Conservation (phyloP, 768 basidiomycete genomes). For the Lactifluus volemus region DNA sequence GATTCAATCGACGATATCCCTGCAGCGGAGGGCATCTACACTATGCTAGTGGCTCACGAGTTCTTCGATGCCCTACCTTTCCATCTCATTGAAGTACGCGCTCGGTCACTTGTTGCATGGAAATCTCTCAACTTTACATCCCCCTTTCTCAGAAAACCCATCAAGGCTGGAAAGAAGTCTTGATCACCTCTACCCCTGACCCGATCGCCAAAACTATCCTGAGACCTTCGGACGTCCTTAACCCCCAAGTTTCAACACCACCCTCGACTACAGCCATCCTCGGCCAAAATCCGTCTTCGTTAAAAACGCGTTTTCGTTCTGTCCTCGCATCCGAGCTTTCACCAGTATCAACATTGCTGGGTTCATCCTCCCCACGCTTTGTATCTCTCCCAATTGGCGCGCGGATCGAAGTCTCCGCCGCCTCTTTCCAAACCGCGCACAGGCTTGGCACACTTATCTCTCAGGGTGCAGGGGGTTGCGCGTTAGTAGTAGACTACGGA, state of each 20-base stretch:
- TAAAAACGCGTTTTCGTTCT: slow-evolving; percentile 39
- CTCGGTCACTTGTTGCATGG: not conserved
- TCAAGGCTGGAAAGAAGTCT: slow-evolving; percentile 79
- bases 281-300: slow-evolving; percentile 11
- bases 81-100: slow-evolving; percentile 71
- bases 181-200: slow-evolving; percentile 47
- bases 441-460: slow-evolving; percentile 51
- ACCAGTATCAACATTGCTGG: slow-evolving; percentile 46
- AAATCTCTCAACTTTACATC: not conserved
- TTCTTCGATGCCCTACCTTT: slow-evolving; percentile 97
- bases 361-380: slow-evolving; percentile 63
- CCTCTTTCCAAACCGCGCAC: slow-evolving; percentile 58
- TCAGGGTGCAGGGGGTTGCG: slow-evolving; percentile 31
- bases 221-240: slow-evolving; percentile 17
- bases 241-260: not conserved
- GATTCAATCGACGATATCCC: slow-evolving; percentile 62
- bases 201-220: slow-evolving; percentile 28
- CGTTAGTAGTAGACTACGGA: slow-evolving; percentile 88
- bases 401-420: slow-evolving; percentile 73
- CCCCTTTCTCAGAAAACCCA: slow-evolving; percentile 49
- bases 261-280: slow-evolving; percentile 4
- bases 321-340: slow-evolving; percentile 57
- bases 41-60: slow-evolving; percentile 89
- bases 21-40: slow-evolving; percentile 44
- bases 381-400: slow-evolving; percentile 55